A percentile compares a stretch with the other conserved stretches of the same genome.
phyloP scores from a whole-genome alignment of 257 asterid genomes.

The Galeopsis tetrahit region DNA sequence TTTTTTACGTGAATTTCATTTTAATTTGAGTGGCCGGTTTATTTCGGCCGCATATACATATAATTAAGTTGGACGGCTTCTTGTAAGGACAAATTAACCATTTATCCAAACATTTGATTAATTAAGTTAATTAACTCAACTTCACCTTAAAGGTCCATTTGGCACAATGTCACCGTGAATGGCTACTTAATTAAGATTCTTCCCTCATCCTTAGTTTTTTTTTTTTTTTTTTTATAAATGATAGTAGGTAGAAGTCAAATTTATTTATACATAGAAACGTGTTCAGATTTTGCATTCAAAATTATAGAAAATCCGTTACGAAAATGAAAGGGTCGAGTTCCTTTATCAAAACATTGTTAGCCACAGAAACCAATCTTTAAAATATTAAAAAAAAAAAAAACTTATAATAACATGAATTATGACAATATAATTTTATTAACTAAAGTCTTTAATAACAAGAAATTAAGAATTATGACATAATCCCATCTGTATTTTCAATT shows the following conservation, averaged over 20 bases:
- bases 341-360: too few relatives aligned
- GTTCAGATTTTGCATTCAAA: not conserved
- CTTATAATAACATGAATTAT: too few relatives aligned
- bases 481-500: too few relatives aligned
- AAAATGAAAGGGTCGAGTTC: too few relatives aligned
- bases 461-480: too few relatives aligned
- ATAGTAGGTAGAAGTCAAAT: not conserved
- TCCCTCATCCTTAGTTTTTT: not conserved
- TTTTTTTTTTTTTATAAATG: not conserved
- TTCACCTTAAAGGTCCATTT: conserved; percentile 36
- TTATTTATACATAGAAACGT: conserved; percentile 10
- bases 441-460: too few relatives aligned
- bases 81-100: not conserved
- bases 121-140: conserved; percentile 26
- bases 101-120: not conserved
- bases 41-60: conserved; percentile 33
- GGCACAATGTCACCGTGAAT: conserved; percentile 27
- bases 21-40: conserved; percentile 19
- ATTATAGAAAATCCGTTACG: not conserved
- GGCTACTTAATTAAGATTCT: not conserved
- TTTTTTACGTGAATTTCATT: not conserved
- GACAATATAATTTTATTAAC: too few relatives aligned
- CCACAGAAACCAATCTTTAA: too few relatives aligned
- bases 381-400: too few relatives aligned
- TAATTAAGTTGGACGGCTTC: conserved; percentile 28